A percentile compares a stretch with the other conserved stretches of the same genome.
phyloP scores from a whole-genome alignment of 2,329 filamentous ascomycete genomes.

The Talaromyces sp. region DNA sequence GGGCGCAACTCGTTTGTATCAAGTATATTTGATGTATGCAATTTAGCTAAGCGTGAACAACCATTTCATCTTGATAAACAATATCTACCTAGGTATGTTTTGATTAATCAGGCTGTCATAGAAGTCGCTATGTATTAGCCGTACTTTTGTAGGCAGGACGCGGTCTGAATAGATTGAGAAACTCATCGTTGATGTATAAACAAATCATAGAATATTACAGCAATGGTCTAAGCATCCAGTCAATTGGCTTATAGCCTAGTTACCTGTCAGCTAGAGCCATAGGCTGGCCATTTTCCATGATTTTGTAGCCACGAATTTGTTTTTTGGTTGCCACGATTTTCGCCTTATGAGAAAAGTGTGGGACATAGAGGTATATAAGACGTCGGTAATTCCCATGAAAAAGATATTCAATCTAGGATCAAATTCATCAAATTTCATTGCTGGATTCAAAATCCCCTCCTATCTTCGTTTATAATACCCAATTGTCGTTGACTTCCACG shows the following conservation, averaged over 20 bases:
- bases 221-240: no score
- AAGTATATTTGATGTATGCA: constrained; percentile 4
- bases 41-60: background rate
- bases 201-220: no score
- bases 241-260: background rate
- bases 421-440: background rate
- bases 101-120: no score
- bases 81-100: no score
- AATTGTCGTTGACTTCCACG: background rate
- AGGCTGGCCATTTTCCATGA: background rate
- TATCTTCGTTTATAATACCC: background rate
- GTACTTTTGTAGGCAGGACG: no score
- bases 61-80: background rate
- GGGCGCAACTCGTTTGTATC: background rate
- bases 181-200: no score
- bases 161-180: no score
- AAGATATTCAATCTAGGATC: no score
- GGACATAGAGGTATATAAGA: background rate
- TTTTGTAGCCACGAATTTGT: background rate
- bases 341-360: background rate
- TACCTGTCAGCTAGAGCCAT: background rate
- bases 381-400: background rate
- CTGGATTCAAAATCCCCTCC: background rate
- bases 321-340: background rate
- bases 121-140: no score